Evolutionary conservation across 2,329 filamentous ascomycete species (phyloP).

Genomic region (Colletotrichum somersetense): DNA sequence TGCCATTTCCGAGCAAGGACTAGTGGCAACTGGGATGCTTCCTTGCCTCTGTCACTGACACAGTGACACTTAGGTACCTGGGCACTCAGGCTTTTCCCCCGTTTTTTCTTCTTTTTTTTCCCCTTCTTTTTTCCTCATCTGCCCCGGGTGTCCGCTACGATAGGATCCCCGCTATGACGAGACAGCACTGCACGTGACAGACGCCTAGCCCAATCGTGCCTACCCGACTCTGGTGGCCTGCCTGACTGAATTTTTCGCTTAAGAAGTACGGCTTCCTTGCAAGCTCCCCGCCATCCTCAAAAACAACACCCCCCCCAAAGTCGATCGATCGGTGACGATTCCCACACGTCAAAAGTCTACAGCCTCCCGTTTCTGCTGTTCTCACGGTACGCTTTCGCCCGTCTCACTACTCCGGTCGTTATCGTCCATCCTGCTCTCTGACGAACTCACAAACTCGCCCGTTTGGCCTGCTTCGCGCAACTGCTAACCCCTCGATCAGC

Average conservation of each 20-base stretch:
- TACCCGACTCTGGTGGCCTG: constrained; percentile 41
- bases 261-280: constrained; percentile 49
- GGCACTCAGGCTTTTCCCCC: background rate
- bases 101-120: background rate
- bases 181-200: constrained; percentile 39
- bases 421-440: constrained; percentile 39
- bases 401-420: constrained; percentile 22
- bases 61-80: no score
- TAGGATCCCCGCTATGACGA: constrained; percentile 39
- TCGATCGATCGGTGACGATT: constrained; percentile 54
- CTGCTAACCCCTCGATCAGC: constrained; percentile 44
- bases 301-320: constrained; percentile 53
- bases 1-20: background rate
- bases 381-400: constrained; percentile 15
- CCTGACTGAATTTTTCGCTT: constrained; percentile 60
- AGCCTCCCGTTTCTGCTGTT: constrained; percentile 18
- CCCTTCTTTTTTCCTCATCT: background rate
- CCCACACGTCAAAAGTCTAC: constrained; percentile 47
- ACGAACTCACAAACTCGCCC: constrained; percentile 9
- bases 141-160: background rate
- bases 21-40: background rate
- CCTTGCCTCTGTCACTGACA: background rate
- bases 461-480: constrained; percentile 26
- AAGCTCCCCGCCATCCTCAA: constrained; percentile 59
- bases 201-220: constrained; percentile 38